These are phyloP conservation scores for Purpureocillium lavendulum DNA, from an alignment of 2,329 filamentous ascomycete species.

Conservation along the genomic window DNA sequence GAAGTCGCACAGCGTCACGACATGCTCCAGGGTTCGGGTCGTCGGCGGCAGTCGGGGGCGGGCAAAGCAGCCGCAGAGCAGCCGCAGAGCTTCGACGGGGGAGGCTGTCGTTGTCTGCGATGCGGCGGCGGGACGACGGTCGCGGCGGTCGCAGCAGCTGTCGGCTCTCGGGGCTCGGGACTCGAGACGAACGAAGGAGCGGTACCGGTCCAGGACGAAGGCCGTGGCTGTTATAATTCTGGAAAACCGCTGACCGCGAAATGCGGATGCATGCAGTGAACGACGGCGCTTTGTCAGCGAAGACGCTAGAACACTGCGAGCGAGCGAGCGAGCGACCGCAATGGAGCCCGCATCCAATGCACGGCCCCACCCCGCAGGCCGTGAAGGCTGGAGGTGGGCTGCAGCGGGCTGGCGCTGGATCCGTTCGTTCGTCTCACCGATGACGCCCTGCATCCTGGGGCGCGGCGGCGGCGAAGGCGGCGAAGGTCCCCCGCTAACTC, in stretches of 20 bases:
- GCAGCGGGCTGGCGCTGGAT: too few relatives aligned
- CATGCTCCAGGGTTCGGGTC: constrained; percentile 11
- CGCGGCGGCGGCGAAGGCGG: neutral
- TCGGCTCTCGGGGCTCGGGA: too few relatives aligned
- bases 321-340: too few relatives aligned
- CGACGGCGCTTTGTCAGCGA: constrained; percentile 7
- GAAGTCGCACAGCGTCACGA: constrained; percentile 5
- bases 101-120: neutral
- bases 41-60: constrained; percentile 7
- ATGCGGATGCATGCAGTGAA: constrained; percentile 1
- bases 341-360: too few relatives aligned
- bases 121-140: neutral
- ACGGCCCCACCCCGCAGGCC: too few relatives aligned
- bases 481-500: neutral
- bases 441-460: constrained; percentile 1
- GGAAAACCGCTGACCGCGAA: neutral
- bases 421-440: neutral
- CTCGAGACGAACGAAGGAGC: too few relatives aligned
- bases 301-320: constrained; percentile 2
- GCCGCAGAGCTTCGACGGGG: neutral
- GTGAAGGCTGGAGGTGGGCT: too few relatives aligned
- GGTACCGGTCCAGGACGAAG: too few relatives aligned
- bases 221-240: neutral
- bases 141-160: neutral
- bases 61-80: constrained; percentile 1